Percentiles rank a stretch among this genome's conserved stretches.
Conservation (phyloP, 768 basidiomycete genomes). For the Naganishia friedmannii region DNA sequence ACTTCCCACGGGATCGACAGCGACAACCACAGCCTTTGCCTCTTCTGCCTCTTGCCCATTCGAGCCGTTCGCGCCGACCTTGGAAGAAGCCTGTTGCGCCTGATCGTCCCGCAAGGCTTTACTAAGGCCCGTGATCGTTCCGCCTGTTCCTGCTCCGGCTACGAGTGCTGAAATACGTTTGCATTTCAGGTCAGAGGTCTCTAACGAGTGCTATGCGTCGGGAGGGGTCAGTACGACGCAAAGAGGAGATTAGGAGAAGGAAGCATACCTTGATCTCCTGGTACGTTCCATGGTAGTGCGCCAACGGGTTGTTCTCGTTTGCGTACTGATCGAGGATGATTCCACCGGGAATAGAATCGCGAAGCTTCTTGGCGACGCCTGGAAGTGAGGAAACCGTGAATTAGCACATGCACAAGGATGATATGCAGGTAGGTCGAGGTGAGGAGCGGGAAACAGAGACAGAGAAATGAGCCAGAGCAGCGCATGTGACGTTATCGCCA, state of each 20-base stretch:
- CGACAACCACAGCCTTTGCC: constrained; percentile 59
- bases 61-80: constrained; percentile 60
- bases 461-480: too few species aligned
- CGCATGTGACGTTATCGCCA: too few species aligned
- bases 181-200: constrained; percentile 62
- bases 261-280: constrained; percentile 71
- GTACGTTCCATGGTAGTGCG: constrained; percentile 85
- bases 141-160: constrained; percentile 89
- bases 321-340: constrained; percentile 87
- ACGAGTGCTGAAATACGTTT: constrained; percentile 64
- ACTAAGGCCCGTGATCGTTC: constrained; percentile 75
- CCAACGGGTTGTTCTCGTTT: constrained; percentile 73
- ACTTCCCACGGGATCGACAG: constrained; percentile 90
- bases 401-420: not conserved
- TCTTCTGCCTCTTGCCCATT: constrained; percentile 67
- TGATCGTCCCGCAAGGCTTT: constrained; percentile 53
- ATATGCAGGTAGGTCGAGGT: too few species aligned
- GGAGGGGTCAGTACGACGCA: not conserved
- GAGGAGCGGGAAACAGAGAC: too few species aligned
- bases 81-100: constrained; percentile 56
- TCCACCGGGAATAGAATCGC: constrained; percentile 72
- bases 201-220: constrained; percentile 57
- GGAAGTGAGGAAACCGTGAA: constrained; percentile 33
- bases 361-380: constrained; percentile 80
- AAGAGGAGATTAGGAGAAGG: not conserved